phyloP scores from a whole-genome alignment of 805 yeast genomes.

The Diddensiella santjacobensis region DNA sequence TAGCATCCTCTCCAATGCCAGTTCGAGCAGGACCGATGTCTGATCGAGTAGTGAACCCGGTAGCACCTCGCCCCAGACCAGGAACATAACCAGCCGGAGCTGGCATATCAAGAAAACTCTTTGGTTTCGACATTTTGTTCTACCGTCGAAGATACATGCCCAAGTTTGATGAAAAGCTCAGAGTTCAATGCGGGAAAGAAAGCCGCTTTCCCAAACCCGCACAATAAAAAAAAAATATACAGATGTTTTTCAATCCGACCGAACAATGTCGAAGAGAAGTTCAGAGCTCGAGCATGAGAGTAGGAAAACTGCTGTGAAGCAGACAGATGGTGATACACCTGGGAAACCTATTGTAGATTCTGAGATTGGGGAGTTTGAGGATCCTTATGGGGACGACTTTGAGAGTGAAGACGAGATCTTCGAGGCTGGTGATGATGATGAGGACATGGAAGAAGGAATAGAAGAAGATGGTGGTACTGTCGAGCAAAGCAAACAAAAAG shows the following conservation, averaged over 20 bases:
- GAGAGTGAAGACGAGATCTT: constrained; percentile 73
- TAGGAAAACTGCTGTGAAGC: constrained; percentile 37
- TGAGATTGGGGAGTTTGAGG: constrained; percentile 56
- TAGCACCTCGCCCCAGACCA: constrained; percentile 93
- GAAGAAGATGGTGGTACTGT: constrained; percentile 38
- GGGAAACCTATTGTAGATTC: constrained; percentile 22
- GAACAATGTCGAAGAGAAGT: constrained; percentile 51
- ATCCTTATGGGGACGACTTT: constrained; percentile 72
- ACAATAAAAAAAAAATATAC: background rate
- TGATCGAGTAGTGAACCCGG: constrained; percentile 85
- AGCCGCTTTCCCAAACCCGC: background rate
- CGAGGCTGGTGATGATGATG: constrained; percentile 84
- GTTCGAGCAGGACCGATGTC: constrained; percentile 55
- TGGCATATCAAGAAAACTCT: constrained; percentile 66
- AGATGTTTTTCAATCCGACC: background rate
- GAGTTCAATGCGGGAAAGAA: background rate
- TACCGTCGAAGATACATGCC: too few species aligned
- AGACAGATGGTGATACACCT: constrained; percentile 40
- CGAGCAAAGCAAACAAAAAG: constrained; percentile 30
- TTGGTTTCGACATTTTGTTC: background rate
- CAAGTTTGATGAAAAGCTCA: background rate
- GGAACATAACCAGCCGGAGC: constrained; percentile 90
- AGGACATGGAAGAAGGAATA: constrained; percentile 31
- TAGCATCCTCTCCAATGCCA: constrained; percentile 38
- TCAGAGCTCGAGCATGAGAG: constrained; percentile 36